Conservation (phyloP, 2,329 filamentous ascomycete species). For the Bipolaris oryzae region DNA sequence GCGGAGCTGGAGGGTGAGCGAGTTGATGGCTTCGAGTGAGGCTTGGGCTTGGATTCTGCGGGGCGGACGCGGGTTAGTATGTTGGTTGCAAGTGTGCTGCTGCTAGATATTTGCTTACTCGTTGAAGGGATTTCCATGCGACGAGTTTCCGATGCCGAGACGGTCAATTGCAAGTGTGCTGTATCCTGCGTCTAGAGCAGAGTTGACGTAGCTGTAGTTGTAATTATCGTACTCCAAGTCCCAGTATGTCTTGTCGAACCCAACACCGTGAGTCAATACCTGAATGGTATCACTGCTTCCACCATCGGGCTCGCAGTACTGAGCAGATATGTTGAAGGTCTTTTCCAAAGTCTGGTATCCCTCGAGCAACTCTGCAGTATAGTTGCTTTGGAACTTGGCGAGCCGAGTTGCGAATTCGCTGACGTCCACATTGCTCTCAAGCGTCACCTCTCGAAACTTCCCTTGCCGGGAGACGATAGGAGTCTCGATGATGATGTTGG, state of each 20-base stretch:
- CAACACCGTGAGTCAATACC: slow-evolving; percentile 61
- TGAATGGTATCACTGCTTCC: slow-evolving; percentile 49
- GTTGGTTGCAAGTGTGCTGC: too few relatives aligned
- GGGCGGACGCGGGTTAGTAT: background rate
- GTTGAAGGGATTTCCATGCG: slow-evolving; percentile 64
- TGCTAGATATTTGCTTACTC: slow-evolving; percentile 40
- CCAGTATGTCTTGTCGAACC: slow-evolving; percentile 65
- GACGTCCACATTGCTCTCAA: slow-evolving; percentile 61
- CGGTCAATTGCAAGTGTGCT: slow-evolving; percentile 67
- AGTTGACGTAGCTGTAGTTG: slow-evolving; percentile 67
- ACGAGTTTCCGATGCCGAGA: slow-evolving; percentile 64
- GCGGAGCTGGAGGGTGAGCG: slow-evolving; percentile 59
- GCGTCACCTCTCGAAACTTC: slow-evolving; percentile 58
- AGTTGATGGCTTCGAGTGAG: slow-evolving; percentile 63
- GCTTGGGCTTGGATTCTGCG: slow-evolving; percentile 60
- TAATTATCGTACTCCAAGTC: slow-evolving; percentile 62
- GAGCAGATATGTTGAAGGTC: slow-evolving; percentile 63
- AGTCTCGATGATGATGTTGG: slow-evolving; percentile 63
- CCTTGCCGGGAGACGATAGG: slow-evolving; percentile 61
- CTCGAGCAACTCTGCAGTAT: slow-evolving; percentile 52
- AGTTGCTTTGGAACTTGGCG: slow-evolving; percentile 49
- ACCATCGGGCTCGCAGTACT: slow-evolving; percentile 64
- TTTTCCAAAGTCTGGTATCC: slow-evolving; percentile 60
- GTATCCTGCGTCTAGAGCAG: slow-evolving; percentile 62
- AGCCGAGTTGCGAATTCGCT: slow-evolving; percentile 57